Conservation (phyloP, 352 stramenopile genomes). For the Phytophthora hibernalis region DNA sequence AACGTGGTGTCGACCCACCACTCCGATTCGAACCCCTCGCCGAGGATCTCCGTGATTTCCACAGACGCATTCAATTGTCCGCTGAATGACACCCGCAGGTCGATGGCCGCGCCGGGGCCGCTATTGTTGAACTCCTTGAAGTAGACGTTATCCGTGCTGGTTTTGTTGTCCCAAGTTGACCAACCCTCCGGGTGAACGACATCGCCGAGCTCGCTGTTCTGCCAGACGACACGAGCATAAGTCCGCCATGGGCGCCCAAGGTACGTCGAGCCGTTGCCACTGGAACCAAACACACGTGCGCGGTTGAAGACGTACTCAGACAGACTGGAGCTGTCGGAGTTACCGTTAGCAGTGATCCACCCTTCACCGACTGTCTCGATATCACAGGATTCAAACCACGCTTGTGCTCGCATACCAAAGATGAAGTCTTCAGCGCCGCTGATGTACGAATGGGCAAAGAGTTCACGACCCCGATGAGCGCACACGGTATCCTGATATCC, state of each 20-base stretch:
- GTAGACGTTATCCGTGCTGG: slow-evolving; percentile 18
- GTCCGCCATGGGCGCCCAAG: slow-evolving; percentile 13
- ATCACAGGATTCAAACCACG: slow-evolving; percentile 15
- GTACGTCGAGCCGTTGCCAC: slow-evolving; percentile 12
- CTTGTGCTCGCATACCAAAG: slow-evolving; percentile 1
- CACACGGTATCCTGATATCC: slow-evolving; percentile 21
- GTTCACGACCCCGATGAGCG: slow-evolving; percentile 12
- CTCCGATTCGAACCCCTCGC: background rate
- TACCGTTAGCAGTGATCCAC: slow-evolving; percentile 14
- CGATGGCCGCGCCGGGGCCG: background rate
- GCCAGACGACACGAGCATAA: slow-evolving; percentile 17
- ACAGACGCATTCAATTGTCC: slow-evolving; percentile 12
- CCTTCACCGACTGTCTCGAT: slow-evolving; percentile 6
- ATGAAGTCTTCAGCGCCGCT: slow-evolving; percentile 12
- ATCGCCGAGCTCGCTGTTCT: slow-evolving; percentile 20
- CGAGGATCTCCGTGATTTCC: slow-evolving; percentile 10
- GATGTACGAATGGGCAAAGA: background rate
- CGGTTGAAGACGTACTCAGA: slow-evolving; percentile 23
- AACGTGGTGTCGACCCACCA: slow-evolving; percentile 21
- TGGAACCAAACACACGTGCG: slow-evolving; percentile 7
- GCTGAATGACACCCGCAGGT: slow-evolving; percentile 8
- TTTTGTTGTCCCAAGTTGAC: slow-evolving; percentile 10
- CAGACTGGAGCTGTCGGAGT: slow-evolving; percentile 11
- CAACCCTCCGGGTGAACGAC: slow-evolving; percentile 13
- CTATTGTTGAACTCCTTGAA: slow-evolving; percentile 29